Evolutionary conservation across 2,329 filamentous ascomycete species (phyloP), one percentile per base, ranked within the genome.

Genomic region (Escovopsis sp.): DNA sequence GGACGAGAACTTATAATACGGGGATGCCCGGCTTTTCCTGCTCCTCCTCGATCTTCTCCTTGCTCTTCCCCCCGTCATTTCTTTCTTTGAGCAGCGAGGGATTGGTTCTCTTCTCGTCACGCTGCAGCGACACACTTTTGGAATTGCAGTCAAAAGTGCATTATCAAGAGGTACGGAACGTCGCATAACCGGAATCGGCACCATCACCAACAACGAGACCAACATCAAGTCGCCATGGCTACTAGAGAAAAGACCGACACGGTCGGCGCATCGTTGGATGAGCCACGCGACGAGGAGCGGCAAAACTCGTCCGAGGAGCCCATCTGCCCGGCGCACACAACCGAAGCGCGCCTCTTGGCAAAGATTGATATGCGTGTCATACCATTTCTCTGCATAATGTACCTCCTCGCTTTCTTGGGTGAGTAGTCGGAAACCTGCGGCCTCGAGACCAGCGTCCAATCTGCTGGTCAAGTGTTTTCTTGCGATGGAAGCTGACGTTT

Each of bases 361-460:
- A 82, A 79, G 60, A 79, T 88, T 54, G 84, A 88, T 58, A 57
- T 77, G 49, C 76, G 73, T 50, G 69, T 89, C 41, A 66, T 89
- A 41, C 84, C 84, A 1, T 82, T 81, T 49, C 66, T 89, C 42
- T 81, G 75, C 55, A 66, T 87, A 46, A 67, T 88, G 58, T 86
- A 85, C 56, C 62, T 83, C 35, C 64, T 83, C 39, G 79, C 80
- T 33, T 84, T 85, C 53, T 62, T 85, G 40, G 77, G 63, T 66
- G 45, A 45, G 60, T 49, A 36, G 28, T 9, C 28, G 28, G 7
- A 7, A 3, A 32, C 28, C 28, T 4, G 36, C 36, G 36, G 11
- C 4, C 8, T 36, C 42, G 4, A 23, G 6, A 23, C 4, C 23
- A 23, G 23, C 4, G 4, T 23, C 23, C 23, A 6, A 23, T 23